A percentile compares a stretch with the other conserved stretches of the same genome.
These are phyloP conservation scores for Trifolium fragiferum DNA, from an alignment of 306 rosid genomes.

Conservation along the genomic window DNA sequence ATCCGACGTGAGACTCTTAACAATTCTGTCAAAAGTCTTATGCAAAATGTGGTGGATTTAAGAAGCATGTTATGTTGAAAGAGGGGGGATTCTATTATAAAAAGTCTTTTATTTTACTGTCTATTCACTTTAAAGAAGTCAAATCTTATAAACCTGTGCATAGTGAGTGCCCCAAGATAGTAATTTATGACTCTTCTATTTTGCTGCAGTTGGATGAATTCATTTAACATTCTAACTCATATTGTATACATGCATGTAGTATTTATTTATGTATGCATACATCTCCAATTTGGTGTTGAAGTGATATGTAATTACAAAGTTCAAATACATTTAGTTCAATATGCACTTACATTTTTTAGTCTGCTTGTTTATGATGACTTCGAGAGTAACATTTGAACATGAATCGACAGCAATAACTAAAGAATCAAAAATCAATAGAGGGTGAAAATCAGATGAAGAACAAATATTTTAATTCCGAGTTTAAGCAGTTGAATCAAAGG, in stretches of 20 bases:
- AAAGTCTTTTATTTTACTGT: neutral
- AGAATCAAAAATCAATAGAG: constrained; percentile 22
- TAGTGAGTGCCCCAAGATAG: too few species aligned
- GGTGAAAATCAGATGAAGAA: constrained; percentile 53
- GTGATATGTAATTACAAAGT: neutral
- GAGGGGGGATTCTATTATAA: too few species aligned
- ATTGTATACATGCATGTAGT: too few species aligned
- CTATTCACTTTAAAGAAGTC: too few species aligned
- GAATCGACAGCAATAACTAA: constrained; percentile 11
- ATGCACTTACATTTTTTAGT: neutral
- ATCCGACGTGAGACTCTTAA: too few species aligned
- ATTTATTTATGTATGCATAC: neutral
- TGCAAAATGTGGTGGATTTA: too few species aligned
- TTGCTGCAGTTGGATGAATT: too few species aligned
- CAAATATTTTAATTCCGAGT: constrained; percentile 10
- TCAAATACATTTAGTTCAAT: constrained; percentile 16
- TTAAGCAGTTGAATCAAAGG: constrained; percentile 49
- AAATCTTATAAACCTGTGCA: too few species aligned
- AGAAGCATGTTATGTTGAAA: too few species aligned
- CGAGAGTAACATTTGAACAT: constrained; percentile 24
- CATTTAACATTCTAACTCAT: too few species aligned
- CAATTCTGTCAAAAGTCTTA: too few species aligned
- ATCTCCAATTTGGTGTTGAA: neutral
- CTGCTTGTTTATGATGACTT: constrained; percentile 16
- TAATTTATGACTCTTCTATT: neutral